Evolutionary conservation across 768 basidiomycete species (phyloP), one percentile per base, ranked within the genome.

Genomic region (Leucocoprinus sp.): DNA sequence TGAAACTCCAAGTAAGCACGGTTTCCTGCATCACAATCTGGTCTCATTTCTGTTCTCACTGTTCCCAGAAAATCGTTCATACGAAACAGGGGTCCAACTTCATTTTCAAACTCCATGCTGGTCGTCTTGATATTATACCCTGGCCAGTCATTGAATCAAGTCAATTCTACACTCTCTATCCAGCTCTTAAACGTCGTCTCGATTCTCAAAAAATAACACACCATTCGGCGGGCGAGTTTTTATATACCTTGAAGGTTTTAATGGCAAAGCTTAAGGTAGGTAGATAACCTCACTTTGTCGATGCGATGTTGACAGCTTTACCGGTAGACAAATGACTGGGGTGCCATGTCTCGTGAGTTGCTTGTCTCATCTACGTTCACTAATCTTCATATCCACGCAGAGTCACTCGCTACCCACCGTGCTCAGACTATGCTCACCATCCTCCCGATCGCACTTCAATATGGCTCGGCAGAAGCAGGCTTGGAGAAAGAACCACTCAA

Each of bases 91-190:
- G 66, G 23, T 63, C 72, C 0, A 82, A 82, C 49, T 81, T 82
- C 53, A 80, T 82, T 45, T 70, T 76, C 12, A 71, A 68, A 1
- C 65, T 82, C 4, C 81, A 82, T 47, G 64, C 67, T 0, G 79
- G 79, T 1, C 66, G 66, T 42, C 52, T 82, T 5, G 66, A 64
- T 28, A 81, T 82, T 12, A 67, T 81, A 9, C 80, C 80, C 3
- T 82, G 81, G 81, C 79, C 78, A 0, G 76, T 82, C 36, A 80
- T 82, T 23, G 75, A 78, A 52, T 80, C 80, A 0, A 67, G 59
- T 36, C 70, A 77, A 18, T 82, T 82, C 54, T 82, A 82, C 48
- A 63, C 56, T 2, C 53, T 80, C n/a, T 79, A 82, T 44, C 63
- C 64, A 0, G 56, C 60, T 0, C 50, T 82, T 23, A 76, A 74